Conservation (phyloP, 352 stramenopile genomes). For the Peronosclerospora sorghi region DNA sequence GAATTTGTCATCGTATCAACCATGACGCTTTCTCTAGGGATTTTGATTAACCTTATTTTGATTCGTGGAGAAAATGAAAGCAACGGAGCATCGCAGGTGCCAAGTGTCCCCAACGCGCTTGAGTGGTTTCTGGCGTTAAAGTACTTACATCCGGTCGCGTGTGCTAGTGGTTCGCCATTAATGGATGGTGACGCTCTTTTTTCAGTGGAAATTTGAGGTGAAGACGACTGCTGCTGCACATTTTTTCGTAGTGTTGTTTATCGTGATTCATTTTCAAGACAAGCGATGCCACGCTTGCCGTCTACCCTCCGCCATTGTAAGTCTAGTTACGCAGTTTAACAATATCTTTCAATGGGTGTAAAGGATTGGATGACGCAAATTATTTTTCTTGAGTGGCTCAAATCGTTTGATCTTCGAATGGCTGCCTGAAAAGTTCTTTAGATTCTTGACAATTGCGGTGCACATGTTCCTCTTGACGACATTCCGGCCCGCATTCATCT, state of each 20-base stretch:
- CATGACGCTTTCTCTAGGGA: slow-evolving; percentile 60
- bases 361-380: too few species aligned
- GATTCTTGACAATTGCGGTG: too few species aligned
- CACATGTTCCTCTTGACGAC: too few species aligned
- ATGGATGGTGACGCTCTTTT: slow-evolving; percentile 34
- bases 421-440: too few species aligned
- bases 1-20: slow-evolving; percentile 48
- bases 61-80: slow-evolving; percentile 35
- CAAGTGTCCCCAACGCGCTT: slow-evolving; percentile 31
- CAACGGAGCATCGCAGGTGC: slow-evolving; percentile 4
- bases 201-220: slow-evolving; percentile 34
- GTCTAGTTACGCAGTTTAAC: slow-evolving; percentile 51
- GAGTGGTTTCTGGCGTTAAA: slow-evolving; percentile 69
- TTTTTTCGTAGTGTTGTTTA: slow-evolving; percentile 60
- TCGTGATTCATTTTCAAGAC: slow-evolving; percentile 45
- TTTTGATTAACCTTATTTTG: slow-evolving; percentile 72
- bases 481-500: too few species aligned
- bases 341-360: slow-evolving; percentile 46
- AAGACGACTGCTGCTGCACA: slow-evolving; percentile 76
- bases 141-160: slow-evolving; percentile 66
- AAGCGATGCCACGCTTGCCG: slow-evolving; percentile 27
- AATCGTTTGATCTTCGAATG: too few species aligned
- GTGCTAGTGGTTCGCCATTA: slow-evolving; percentile 44
- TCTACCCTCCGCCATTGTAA: slow-evolving; percentile 24
- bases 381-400: too few species aligned